phyloP scores from a whole-genome alignment of 2,329 filamentous ascomycete genomes.

The Colletotrichum lini region DNA sequence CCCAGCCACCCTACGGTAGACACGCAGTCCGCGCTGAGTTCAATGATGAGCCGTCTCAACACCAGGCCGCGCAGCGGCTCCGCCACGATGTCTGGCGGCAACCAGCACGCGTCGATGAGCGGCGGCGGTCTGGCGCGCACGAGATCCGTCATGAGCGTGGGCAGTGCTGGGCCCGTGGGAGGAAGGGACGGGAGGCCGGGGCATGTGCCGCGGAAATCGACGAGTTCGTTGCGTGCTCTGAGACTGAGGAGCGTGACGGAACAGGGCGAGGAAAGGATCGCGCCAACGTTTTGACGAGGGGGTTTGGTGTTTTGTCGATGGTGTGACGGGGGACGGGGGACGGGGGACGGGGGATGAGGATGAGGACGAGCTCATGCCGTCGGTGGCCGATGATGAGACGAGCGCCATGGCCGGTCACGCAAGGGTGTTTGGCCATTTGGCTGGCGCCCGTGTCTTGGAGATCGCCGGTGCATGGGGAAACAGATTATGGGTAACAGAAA shows the following conservation, averaged over 20 bases:
- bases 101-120: slow-evolving; percentile 34
- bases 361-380: not conserved
- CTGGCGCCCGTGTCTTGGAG: not conserved
- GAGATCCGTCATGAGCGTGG: slow-evolving; percentile 20
- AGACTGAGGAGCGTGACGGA: slow-evolving; percentile 42
- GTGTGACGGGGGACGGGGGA: not conserved
- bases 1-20: slow-evolving; percentile 42
- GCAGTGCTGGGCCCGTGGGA: slow-evolving; percentile 16
- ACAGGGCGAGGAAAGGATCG: slow-evolving; percentile 38
- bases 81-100: slow-evolving; percentile 30
- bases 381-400: slow-evolving; percentile 34
- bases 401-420: not conserved
- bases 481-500: too few species aligned
- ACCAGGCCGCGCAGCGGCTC: slow-evolving; percentile 47
- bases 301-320: not conserved
- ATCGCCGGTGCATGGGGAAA: too few species aligned
- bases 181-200: not conserved
- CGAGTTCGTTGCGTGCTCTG: slow-evolving; percentile 44
- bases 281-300: slow-evolving; percentile 34
- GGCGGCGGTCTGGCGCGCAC: slow-evolving; percentile 13
- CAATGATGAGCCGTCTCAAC: slow-evolving; percentile 54
- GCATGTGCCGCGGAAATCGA: slow-evolving; percentile 33
- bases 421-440: not conserved
- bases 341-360: too few species aligned
- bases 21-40: slow-evolving; percentile 47